A percentile compares a stretch with the other conserved stretches of the same genome.
Conservation (phyloP, 2,329 filamentous ascomycete species). For the Myriosclerotinia scirpicola region DNA sequence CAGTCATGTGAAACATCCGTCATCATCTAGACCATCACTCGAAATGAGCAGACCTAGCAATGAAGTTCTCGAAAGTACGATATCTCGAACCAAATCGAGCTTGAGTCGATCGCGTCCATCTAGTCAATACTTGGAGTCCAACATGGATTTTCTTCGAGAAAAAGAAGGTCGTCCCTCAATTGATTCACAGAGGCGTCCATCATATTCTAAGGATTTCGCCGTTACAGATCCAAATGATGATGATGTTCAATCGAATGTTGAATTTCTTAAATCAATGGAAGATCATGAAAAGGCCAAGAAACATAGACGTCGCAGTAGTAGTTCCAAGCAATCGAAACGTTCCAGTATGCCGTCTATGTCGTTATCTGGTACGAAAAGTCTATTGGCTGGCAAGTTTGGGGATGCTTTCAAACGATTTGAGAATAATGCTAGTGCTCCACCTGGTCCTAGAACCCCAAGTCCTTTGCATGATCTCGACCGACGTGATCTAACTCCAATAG, state of each 20-base stretch:
- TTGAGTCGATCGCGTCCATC: constrained; percentile 68
- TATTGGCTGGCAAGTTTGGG: constrained; percentile 85
- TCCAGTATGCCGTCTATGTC: constrained; percentile 69
- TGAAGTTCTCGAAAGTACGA: constrained; percentile 56
- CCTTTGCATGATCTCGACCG: constrained; percentile 44
- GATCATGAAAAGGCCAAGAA: constrained; percentile 53
- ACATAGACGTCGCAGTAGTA: constrained; percentile 54
- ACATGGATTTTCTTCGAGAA: constrained; percentile 79
- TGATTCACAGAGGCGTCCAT: constrained; percentile 38
- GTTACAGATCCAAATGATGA: constrained; percentile 43
- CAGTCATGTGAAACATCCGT: constrained; percentile 45
- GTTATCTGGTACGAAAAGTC: constrained; percentile 72
- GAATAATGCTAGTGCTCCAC: constrained; percentile 43
- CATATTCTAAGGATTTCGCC: constrained; percentile 34
- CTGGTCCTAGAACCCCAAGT: constrained; percentile 49
- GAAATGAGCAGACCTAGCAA: constrained; percentile 66
- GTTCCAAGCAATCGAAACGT: constrained; percentile 63
- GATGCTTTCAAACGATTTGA: constrained; percentile 95
- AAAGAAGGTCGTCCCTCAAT: constrained; percentile 52
- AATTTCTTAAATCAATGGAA: constrained; percentile 79
- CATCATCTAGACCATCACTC: constrained; percentile 65
- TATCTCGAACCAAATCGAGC: constrained; percentile 65
- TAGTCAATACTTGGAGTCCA: constrained; percentile 81
- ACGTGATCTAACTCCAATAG: constrained; percentile 62
- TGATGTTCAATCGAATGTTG: constrained; percentile 73